phyloP scores from a whole-genome alignment of 2,329 filamentous ascomycete genomes.

The Dichotomopilus funicola region DNA sequence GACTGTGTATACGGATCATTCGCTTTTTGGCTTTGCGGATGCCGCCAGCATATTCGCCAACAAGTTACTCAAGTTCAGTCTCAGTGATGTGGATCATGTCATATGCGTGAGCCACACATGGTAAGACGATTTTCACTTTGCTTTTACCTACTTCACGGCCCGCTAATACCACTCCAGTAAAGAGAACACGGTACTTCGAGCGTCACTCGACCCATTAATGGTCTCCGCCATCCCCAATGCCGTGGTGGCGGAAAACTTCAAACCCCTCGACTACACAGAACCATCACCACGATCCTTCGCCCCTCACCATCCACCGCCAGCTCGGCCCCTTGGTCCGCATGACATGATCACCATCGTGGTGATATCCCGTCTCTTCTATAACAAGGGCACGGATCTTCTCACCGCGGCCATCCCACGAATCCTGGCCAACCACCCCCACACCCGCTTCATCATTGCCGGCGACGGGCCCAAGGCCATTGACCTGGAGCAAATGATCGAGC shows the following conservation, averaged over 20 bases:
- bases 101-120: slow-evolving; percentile 98
- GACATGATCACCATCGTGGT: slow-evolving; percentile 95
- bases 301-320: slow-evolving; percentile 43
- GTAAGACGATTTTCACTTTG: slow-evolving; percentile 42
- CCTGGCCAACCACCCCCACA: slow-evolving; percentile 80
- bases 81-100: slow-evolving; percentile 96
- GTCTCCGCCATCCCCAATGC: slow-evolving; percentile 98
- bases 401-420: slow-evolving; percentile 94
- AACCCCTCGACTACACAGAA: slow-evolving; percentile 52
- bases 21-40: slow-evolving; percentile 94
- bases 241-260: slow-evolving; percentile 93
- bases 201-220: slow-evolving; percentile 91
- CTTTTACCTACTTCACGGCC: no score
- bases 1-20: slow-evolving; percentile 96
- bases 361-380: slow-evolving; percentile 95
- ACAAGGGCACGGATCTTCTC: slow-evolving; percentile 96
- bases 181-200: slow-evolving; percentile 92
- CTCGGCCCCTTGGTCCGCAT: slow-evolving; percentile 67
- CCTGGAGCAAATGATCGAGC: slow-evolving; percentile 95
- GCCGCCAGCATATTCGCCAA: slow-evolving; percentile 94
- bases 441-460: slow-evolving; percentile 93
- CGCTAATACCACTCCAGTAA: slow-evolving; percentile 54
- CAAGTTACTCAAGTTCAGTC: slow-evolving; percentile 89
- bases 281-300: slow-evolving; percentile 32
- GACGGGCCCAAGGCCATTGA: slow-evolving; percentile 96